These are phyloP conservation scores for Penicillium bialowiezense DNA, from an alignment of 495 filamentous ascomycete genomes.

Conservation along the genomic window DNA sequence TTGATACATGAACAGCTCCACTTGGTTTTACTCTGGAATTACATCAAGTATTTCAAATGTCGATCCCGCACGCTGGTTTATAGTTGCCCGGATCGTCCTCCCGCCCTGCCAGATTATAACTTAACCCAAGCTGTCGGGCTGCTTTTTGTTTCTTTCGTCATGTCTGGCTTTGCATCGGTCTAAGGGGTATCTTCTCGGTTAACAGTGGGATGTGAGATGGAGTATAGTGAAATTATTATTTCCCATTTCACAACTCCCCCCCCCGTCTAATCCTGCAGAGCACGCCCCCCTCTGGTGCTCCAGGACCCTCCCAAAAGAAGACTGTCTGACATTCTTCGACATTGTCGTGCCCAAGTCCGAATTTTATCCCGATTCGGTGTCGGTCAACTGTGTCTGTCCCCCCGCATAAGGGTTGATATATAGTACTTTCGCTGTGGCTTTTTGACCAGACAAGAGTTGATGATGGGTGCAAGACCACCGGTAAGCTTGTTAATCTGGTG, in stretches of 20 bases:
- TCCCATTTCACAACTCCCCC: slow-evolving; percentile 6
- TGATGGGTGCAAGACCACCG: slow-evolving; percentile 20
- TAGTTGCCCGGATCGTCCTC: slow-evolving; percentile 32
- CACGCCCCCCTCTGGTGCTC: neutral
- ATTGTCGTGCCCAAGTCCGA: neutral
- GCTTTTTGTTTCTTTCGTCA: slow-evolving; percentile 2
- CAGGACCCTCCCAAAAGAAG: neutral
- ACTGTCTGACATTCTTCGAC: neutral
- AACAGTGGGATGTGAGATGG: slow-evolving; percentile 16
- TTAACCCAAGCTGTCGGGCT: slow-evolving; percentile 47
- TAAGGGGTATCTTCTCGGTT: neutral
- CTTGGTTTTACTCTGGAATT: slow-evolving; percentile 10
- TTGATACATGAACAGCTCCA: slow-evolving; percentile 18
- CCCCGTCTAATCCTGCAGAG: slow-evolving; percentile 5
- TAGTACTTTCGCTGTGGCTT: slow-evolving; percentile 8
- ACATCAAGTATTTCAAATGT: slow-evolving; percentile 12
- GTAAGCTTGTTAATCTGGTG: slow-evolving; percentile 20
- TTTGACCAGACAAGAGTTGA: slow-evolving; percentile 8
- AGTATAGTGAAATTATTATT: slow-evolving; percentile 7
- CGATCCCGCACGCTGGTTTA: slow-evolving; percentile 23
- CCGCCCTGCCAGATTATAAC: slow-evolving; percentile 42
- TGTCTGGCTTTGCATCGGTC: slow-evolving; percentile 7
- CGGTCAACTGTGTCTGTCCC: neutral
- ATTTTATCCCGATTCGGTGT: slow-evolving; percentile 4
- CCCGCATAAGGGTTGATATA: slow-evolving; percentile 13